Evolutionary conservation across 768 basidiomycete species (phyloP), one percentile per base, ranked within the genome.

Genomic region (Boletus vinaceobasis): DNA sequence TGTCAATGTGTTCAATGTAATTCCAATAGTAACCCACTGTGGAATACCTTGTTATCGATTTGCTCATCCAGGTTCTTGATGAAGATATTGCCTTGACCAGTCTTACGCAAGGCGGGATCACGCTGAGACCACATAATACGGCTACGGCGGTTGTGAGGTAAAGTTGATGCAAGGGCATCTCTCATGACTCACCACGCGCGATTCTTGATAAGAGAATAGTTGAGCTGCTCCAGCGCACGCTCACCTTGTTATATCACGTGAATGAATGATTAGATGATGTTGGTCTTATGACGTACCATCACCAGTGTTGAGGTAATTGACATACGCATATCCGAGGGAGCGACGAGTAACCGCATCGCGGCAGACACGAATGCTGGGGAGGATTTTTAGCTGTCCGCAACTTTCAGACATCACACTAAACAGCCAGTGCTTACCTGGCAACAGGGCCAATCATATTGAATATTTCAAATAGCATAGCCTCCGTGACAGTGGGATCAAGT

Each of bases 91-190:
- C 97, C 97, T 78, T 98, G 94, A 60, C 94, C 94, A 60, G 94
- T 98, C 86, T 98, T 98, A 75, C 97, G 91, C 70, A 99, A 86
- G 64, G 94, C 93, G 56, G 97, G 97, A 78, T 98, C 97, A 73
- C 97, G 92, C 83, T 98, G 97, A 68, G 95, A 98, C 96, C 97
- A 98, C 97, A 99, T 99, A 82, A 99, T 99, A 67, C 97, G 93
- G 80, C 90, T 93, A 62, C 53, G 36, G 27, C 7, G 27, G 48
- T 39, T 45, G 48, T 56, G 50, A 56, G 48, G 26, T 52, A 7
- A 40, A 43, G 7, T 27, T 9, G 3, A 36, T 21, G 17, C 7
- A 32, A 53, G 17, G n/a, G 49, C 50, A 23, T 26, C 15, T 5
- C 0, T 33, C 5, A 26, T n/a, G 42, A 73, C 79, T 62, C 66